phyloP scores from a whole-genome alignment of 169 alveolate genomes.

The Cryptosporidium canis region DNA sequence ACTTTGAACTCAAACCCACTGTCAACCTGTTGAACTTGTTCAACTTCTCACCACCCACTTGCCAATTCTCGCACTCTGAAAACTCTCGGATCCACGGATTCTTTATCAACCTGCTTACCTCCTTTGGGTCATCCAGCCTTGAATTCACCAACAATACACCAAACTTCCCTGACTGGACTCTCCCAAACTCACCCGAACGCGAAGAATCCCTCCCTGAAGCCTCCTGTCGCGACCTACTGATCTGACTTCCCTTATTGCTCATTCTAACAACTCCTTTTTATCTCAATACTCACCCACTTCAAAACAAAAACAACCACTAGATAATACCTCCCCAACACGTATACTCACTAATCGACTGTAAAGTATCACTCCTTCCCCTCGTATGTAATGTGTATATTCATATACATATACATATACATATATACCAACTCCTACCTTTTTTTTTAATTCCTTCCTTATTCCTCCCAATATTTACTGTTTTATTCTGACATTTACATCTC shows the following conservation, averaged over 20 bases:
- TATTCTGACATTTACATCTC: not conserved
- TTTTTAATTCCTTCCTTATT: not conserved
- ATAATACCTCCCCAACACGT: too few species aligned
- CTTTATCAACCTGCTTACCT: not conserved
- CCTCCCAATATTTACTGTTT: not conserved
- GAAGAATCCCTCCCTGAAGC: not conserved
- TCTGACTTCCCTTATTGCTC: not conserved
- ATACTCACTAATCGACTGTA: too few species aligned
- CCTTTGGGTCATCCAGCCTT: not conserved
- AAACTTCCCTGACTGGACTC: not conserved
- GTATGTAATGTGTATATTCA: too few species aligned
- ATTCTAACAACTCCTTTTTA: not conserved
- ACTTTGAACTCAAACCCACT: not conserved
- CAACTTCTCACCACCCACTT: slow-evolving; percentile 13
- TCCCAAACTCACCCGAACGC: not conserved
- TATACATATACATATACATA: not conserved
- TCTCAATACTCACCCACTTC: not conserved
- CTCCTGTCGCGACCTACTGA: not conserved
- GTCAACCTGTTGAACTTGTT: not conserved
- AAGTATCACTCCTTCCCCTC: too few species aligned
- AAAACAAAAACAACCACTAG: too few species aligned
- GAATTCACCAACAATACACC: not conserved
- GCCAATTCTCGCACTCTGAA: slow-evolving; percentile 9
- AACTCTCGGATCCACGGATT: slow-evolving; percentile 35
- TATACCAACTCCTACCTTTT: not conserved